Percentiles rank a stretch among this genome's conserved stretches.
phyloP scores from a whole-genome alignment of 2,329 filamentous ascomycete species.

The Nakataea oryzae region DNA sequence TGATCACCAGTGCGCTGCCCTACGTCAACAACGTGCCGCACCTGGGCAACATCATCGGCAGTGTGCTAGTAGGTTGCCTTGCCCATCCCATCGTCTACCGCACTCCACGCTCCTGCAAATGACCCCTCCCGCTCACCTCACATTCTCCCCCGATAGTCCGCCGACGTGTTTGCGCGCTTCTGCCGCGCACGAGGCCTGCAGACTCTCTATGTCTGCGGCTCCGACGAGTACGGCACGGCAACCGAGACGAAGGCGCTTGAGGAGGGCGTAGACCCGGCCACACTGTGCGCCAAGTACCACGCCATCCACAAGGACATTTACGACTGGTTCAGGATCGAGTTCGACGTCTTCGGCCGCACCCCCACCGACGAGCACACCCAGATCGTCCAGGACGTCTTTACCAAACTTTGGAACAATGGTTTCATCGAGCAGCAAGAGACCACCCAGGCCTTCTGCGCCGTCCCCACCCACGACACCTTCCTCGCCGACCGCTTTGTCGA shows the following conservation, averaged over 20 bases:
- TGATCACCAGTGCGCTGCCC: conserved; percentile 66
- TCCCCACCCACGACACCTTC: conserved; percentile 54
- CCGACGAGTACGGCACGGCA: conserved; percentile 66
- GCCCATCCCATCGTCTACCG: not conserved
- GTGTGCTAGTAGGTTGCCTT: conserved; percentile 45
- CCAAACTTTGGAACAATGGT: conserved; percentile 76
- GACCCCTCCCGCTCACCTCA: not conserved
- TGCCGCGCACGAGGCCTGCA: conserved; percentile 69
- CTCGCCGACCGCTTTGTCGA: conserved; percentile 77
- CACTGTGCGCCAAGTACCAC: conserved; percentile 85
- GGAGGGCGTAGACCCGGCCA: conserved; percentile 67
- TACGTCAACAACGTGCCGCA: conserved; percentile 61
- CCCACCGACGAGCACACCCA: conserved; percentile 81
- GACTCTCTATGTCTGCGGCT: conserved; percentile 76
- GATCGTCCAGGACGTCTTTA: conserved; percentile 88
- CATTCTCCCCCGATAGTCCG: conserved; percentile 32
- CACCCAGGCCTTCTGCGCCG: conserved; percentile 73
- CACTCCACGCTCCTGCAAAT: not conserved
- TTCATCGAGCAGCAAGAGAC: conserved; percentile 81
- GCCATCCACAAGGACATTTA: conserved; percentile 82
- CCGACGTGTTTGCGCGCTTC: conserved; percentile 77
- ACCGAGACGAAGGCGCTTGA: conserved; percentile 93
- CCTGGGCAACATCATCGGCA: conserved; percentile 79
- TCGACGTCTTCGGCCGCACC: conserved; percentile 91
- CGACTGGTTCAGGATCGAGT: conserved; percentile 90